Percentiles rank a stretch among this genome's conserved stretches.
Conservation (phyloP, 2,329 filamentous ascomycete species). For the Trichoderma afroharzianum region DNA sequence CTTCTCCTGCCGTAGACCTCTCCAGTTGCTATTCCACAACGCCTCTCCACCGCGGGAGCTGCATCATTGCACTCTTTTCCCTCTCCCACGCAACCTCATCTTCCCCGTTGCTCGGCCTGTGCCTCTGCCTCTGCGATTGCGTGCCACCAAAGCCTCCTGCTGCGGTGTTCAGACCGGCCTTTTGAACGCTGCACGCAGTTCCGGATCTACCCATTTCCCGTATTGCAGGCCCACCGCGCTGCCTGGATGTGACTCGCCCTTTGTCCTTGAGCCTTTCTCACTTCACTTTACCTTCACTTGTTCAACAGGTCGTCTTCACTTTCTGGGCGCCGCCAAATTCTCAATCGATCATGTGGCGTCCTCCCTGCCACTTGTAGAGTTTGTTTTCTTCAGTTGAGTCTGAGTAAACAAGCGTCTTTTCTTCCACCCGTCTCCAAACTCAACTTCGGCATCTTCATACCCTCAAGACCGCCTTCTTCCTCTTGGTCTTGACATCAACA, state of each 20-base stretch:
- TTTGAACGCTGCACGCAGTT: slow-evolving; percentile 22
- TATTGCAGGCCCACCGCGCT: slow-evolving; percentile 24
- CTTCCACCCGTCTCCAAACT: background rate
- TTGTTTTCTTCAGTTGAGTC: slow-evolving; percentile 16
- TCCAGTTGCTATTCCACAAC: background rate
- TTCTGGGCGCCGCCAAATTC: slow-evolving; percentile 1
- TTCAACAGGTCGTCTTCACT: background rate
- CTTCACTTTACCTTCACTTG: slow-evolving; percentile 8
- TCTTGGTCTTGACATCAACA: background rate
- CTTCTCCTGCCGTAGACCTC: slow-evolving; percentile 3
- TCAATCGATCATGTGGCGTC: slow-evolving; percentile 20
- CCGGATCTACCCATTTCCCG: slow-evolving; percentile 18
- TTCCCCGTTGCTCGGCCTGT: background rate
- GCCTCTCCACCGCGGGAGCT: slow-evolving; percentile 25
- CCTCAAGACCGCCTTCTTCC: background rate
- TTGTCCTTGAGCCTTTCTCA: slow-evolving; percentile 10
- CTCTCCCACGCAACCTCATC: slow-evolving; percentile 17
- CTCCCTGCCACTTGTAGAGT: slow-evolving; percentile 12
- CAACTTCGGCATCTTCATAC: background rate
- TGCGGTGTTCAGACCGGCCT: slow-evolving; percentile 19
- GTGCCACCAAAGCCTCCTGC: slow-evolving; percentile 13
- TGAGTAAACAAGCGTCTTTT: slow-evolving; percentile 10
- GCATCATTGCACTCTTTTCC: slow-evolving; percentile 22
- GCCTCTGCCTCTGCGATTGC: slow-evolving; percentile 15
- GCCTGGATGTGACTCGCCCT: slow-evolving; percentile 21